A percentile compares a stretch with the other conserved stretches of the same genome.
phyloP scores from a whole-genome alignment of 192 early-diverging fungal genomes.

The Allomyces javanicus region DNA sequence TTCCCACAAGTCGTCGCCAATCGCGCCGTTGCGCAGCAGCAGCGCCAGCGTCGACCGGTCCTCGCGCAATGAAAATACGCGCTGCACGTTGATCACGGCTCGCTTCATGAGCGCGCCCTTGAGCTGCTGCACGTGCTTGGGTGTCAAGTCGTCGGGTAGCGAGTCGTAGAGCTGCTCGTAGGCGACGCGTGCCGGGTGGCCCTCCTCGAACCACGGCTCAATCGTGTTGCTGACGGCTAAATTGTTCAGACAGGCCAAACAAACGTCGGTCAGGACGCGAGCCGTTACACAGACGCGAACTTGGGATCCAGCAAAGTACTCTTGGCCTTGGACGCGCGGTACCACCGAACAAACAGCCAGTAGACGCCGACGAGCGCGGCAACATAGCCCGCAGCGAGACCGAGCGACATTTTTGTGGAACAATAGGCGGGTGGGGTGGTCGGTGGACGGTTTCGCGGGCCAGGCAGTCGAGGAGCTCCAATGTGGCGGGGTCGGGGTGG shows the following conservation, averaged over 20 bases:
- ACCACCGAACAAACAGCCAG: neutral
- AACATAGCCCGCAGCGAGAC: neutral
- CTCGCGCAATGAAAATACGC: constrained; percentile 48
- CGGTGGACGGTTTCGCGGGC: too few relatives aligned
- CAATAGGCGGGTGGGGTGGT: too few relatives aligned
- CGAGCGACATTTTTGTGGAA: neutral
- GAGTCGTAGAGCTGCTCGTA: constrained; percentile 33
- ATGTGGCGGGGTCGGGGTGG: too few relatives aligned
- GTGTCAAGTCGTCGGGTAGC: constrained; percentile 30
- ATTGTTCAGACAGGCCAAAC: too few relatives aligned
- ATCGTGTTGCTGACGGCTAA: too few relatives aligned
- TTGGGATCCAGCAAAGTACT: neutral
- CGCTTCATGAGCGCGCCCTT: constrained; percentile 56
- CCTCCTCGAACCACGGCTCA: neutral
- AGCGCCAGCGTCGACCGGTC: constrained; percentile 57
- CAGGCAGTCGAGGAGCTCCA: too few relatives aligned
- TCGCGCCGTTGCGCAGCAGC: constrained; percentile 54
- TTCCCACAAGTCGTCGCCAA: constrained; percentile 64
- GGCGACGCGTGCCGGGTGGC: neutral
- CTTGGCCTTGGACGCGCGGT: neutral
- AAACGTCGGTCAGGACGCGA: too few relatives aligned
- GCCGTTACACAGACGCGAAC: too few relatives aligned
- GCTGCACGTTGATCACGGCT: constrained; percentile 54
- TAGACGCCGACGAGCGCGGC: neutral
- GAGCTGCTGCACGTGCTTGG: constrained; percentile 38